Evolutionary conservation across 495 filamentous ascomycete genomes (phyloP).

Genomic region (Sphaerosporella brunnea): DNA sequence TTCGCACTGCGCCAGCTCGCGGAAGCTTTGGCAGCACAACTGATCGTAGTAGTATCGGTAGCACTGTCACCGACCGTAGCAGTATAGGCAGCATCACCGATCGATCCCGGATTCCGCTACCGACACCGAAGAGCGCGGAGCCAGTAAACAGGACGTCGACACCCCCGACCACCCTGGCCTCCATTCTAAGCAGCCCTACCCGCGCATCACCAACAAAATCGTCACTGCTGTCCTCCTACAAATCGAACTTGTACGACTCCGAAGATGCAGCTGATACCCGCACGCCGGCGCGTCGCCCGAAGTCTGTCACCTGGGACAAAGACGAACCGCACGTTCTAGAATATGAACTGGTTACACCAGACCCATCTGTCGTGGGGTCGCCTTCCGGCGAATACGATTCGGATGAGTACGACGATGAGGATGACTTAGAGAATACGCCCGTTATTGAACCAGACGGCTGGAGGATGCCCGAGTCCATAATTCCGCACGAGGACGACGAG

Average conservation of each 20-base stretch:
- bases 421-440: conserved; percentile 90
- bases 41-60: conserved; percentile 33
- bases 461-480: conserved; percentile 41
- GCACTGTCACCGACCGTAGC: conserved; percentile 20
- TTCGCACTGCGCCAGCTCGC: conserved; percentile 45
- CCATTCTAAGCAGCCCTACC: conserved; percentile 42
- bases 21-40: conserved; percentile 32
- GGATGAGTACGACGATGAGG: conserved; percentile 49
- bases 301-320: conserved; percentile 90
- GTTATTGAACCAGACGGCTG: conserved; percentile 94
- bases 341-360: conserved; percentile 93
- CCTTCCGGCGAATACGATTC: conserved; percentile 85
- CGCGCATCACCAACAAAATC: conserved; percentile 70
- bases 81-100: too few species aligned
- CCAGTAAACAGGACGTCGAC: conserved; percentile 20
- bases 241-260: conserved; percentile 45
- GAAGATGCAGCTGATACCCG: conserved; percentile 52
- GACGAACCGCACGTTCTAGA: conserved; percentile 89
- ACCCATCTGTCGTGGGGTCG: conserved; percentile 74
- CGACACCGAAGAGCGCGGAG: conserved; percentile 11
- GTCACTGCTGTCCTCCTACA: conserved; percentile 50
- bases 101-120: conserved; percentile 19
- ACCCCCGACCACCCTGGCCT: conserved; percentile 34
- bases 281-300: conserved; percentile 59
- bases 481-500: conserved; percentile 44